Evolutionary conservation across 306 rosid genomes (phyloP).

Genomic region (Lupinus albus): DNA sequence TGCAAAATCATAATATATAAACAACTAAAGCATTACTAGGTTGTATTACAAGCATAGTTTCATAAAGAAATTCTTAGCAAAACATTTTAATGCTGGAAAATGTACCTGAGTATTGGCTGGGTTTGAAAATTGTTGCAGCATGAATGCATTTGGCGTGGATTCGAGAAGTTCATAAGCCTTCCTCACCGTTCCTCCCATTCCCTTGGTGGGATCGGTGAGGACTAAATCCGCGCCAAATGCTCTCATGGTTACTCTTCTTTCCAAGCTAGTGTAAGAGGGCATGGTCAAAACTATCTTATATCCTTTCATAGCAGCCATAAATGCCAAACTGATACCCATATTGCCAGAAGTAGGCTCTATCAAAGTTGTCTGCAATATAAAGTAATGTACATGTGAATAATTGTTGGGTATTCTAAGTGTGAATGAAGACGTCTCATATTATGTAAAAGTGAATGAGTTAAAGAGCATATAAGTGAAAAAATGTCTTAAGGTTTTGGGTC

Average conservation of each 20-base stretch:
- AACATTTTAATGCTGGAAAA: not conserved
- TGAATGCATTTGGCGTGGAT: conserved; percentile 71
- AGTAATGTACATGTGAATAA: conserved; percentile 9
- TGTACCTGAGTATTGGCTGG: conserved; percentile 79
- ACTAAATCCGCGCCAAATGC: conserved; percentile 88
- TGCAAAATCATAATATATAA: conserved; percentile 6
- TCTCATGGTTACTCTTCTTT: conserved; percentile 58
- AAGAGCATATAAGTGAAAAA: too few species aligned
- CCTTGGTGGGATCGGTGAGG: conserved; percentile 78
- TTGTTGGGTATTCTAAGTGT: too few species aligned
- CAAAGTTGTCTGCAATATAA: conserved; percentile 61
- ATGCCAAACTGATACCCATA: conserved; percentile 75
- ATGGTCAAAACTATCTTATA: conserved; percentile 83
- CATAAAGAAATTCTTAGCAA: not conserved
- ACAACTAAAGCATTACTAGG: not conserved
- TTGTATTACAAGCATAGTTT: conserved; percentile 1
- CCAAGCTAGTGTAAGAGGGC: conserved; percentile 57
- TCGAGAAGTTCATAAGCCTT: conserved; percentile 85
- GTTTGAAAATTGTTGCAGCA: conserved; percentile 89
- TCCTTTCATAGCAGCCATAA: conserved; percentile 82
- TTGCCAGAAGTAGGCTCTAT: conserved; percentile 93
- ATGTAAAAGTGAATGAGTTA: too few species aligned
- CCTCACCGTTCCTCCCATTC: conserved; percentile 70
- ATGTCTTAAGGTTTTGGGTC: too few species aligned
- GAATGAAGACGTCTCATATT: too few species aligned